Conservation (phyloP, 1,139 yeast genomes). For the Pichia sp. region DNA sequence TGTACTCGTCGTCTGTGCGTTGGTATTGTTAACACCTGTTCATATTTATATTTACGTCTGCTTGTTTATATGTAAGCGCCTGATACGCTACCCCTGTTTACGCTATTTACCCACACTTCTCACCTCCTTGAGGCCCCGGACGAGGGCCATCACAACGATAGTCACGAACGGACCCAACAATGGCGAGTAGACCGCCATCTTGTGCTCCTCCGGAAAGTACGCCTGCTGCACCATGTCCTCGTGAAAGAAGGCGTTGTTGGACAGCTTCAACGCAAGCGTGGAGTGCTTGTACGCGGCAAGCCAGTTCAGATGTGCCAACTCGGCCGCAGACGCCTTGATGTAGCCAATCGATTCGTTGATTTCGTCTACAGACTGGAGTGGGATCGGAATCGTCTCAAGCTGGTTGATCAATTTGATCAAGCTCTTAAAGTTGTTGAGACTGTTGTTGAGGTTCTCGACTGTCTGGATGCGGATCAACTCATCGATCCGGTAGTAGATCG, state of each 20-base stretch:
- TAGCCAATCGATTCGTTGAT: slow-evolving; percentile 39
- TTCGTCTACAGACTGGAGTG: slow-evolving; percentile 52
- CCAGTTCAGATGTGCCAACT: slow-evolving; percentile 30
- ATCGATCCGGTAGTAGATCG: slow-evolving; percentile 62
- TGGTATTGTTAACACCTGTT: too few species aligned
- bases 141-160: slow-evolving; percentile 57
- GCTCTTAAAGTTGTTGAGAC: slow-evolving; percentile 61
- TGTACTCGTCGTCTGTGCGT: too few species aligned
- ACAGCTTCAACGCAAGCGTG: slow-evolving; percentile 48
- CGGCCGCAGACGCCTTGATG: slow-evolving; percentile 21
- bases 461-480: slow-evolving; percentile 56
- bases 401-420: slow-evolving; percentile 63
- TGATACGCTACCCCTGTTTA: background rate
- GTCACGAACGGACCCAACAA: slow-evolving; percentile 78
- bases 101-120: background rate
- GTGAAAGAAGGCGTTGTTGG: slow-evolving; percentile 84
- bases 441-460: slow-evolving; percentile 46
- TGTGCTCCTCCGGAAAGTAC: slow-evolving; percentile 92
- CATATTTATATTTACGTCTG: background rate
- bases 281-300: slow-evolving; percentile 49
- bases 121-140: slow-evolving; percentile 40
- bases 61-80: background rate
- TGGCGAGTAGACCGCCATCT: slow-evolving; percentile 88
- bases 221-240: slow-evolving; percentile 93
- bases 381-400: slow-evolving; percentile 77